phyloP scores from a whole-genome alignment of 164 flowering plant genomes.

The Annona cherimola region DNA sequence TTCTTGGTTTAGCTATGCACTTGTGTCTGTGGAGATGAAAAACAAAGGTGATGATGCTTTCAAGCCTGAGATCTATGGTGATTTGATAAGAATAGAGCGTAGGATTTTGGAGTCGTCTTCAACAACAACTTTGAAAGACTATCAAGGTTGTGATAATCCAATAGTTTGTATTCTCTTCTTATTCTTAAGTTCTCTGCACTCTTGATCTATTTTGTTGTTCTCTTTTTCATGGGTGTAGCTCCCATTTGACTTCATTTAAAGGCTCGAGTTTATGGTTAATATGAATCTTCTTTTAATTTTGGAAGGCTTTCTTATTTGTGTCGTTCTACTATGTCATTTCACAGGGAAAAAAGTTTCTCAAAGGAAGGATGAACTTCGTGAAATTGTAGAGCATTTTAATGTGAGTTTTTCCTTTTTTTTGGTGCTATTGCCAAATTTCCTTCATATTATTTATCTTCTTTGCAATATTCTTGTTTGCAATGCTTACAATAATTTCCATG shows the following conservation, averaged over 20 bases:
- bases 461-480: too few relatives aligned
- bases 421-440: not conserved
- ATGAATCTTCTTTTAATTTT: not conserved
- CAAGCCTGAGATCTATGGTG: conserved; percentile 74
- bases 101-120: conserved; percentile 57
- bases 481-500: too few relatives aligned
- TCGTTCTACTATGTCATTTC: not conserved
- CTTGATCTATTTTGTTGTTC: conserved; percentile 3
- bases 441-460: too few relatives aligned
- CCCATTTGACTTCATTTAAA: not conserved
- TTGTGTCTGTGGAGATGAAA: conserved; percentile 67
- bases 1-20: conserved; percentile 53
- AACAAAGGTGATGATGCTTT: conserved; percentile 94
- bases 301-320: too few relatives aligned
- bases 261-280: not conserved
- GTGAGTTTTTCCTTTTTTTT: conserved; percentile 43
- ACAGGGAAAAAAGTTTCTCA: conserved; percentile 71
- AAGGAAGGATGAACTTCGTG: conserved; percentile 64
- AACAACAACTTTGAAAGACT: conserved; percentile 59
- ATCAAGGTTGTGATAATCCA: conserved; percentile 42
- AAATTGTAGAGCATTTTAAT: conserved; percentile 83
- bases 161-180: not conserved
- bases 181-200: not conserved
- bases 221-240: not conserved
- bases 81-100: conserved; percentile 63